Percentiles rank a stretch among this genome's conserved stretches.
Conservation (phyloP, 78 protist species). For the Emiliania huxleyi region DNA sequence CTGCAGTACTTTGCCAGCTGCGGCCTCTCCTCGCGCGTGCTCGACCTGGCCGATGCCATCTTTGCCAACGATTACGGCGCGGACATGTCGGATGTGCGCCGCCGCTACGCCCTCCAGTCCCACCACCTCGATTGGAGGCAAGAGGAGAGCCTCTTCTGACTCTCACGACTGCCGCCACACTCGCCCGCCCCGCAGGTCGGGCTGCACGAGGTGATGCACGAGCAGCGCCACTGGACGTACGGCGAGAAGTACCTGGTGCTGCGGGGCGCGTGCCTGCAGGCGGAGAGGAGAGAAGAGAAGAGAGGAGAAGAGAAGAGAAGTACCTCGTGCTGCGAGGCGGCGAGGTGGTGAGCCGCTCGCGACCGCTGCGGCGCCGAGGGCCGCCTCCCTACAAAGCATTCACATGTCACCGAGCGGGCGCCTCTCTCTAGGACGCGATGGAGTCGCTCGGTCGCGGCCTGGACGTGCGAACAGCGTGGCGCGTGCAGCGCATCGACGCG, state of each 20-base stretch:
- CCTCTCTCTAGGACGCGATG: background rate
- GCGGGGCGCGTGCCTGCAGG: background rate
- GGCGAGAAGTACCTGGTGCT: constrained; percentile 7
- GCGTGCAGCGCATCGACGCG: background rate
- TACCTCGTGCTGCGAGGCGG: too few species aligned
- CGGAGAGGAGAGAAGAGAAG: too few species aligned
- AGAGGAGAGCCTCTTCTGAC: too few species aligned
- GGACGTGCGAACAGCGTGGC: background rate
- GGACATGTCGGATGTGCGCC: background rate
- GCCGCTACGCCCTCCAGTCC: too few species aligned
- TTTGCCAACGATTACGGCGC: constrained; percentile 27
- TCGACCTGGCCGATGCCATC: constrained; percentile 21
- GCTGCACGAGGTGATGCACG: background rate
- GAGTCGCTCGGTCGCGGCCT: background rate
- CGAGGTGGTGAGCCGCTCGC: too few species aligned
- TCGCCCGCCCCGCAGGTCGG: background rate
- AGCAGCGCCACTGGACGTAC: background rate
- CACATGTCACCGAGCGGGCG: too few species aligned
- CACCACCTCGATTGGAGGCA: too few species aligned
- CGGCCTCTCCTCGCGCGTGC: background rate
- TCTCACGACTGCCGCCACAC: too few species aligned
- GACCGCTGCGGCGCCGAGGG: too few species aligned
- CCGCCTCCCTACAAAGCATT: too few species aligned
- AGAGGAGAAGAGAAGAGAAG: too few species aligned
- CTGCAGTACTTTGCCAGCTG: background rate